Conservation (phyloP, 441 rosid genomes). For the Geranium incanum region DNA sequence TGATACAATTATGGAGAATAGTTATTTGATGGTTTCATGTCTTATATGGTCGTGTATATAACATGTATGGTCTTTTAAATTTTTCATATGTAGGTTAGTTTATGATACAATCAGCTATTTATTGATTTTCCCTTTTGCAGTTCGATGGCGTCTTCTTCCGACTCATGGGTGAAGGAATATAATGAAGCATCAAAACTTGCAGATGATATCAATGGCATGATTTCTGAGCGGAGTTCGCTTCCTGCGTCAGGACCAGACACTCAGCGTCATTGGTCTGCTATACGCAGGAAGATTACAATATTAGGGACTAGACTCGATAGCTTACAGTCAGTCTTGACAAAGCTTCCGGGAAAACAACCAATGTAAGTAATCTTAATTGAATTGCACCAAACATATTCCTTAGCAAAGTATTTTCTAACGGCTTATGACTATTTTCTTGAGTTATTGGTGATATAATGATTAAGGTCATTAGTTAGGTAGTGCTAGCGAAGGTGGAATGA, state of each 20-base stretch:
- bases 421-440: not conserved
- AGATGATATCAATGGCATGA: constrained; percentile 80
- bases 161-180: constrained; percentile 80
- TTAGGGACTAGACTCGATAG: constrained; percentile 73
- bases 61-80: not conserved
- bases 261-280: constrained; percentile 80
- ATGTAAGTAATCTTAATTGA: constrained; percentile 38
- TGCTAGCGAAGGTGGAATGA: not conserved
- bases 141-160: constrained; percentile 63
- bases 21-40: not conserved
- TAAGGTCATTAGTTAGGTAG: not conserved
- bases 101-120: not conserved
- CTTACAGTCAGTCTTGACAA: constrained; percentile 58
- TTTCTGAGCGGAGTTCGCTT: constrained; percentile 47
- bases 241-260: constrained; percentile 65
- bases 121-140: constrained; percentile 17
- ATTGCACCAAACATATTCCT: constrained; percentile 7
- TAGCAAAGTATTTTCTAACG: not conserved
- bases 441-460: not conserved
- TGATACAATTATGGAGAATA: not conserved
- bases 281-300: constrained; percentile 79
- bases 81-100: not conserved
- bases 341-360: constrained; percentile 66
- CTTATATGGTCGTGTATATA: not conserved
- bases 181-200: constrained; percentile 69